A percentile compares a stretch with the other conserved stretches of the same genome.
phyloP scores from a whole-genome alignment of 768 basidiomycete genomes.

The Xerocomellus dryophilus region DNA sequence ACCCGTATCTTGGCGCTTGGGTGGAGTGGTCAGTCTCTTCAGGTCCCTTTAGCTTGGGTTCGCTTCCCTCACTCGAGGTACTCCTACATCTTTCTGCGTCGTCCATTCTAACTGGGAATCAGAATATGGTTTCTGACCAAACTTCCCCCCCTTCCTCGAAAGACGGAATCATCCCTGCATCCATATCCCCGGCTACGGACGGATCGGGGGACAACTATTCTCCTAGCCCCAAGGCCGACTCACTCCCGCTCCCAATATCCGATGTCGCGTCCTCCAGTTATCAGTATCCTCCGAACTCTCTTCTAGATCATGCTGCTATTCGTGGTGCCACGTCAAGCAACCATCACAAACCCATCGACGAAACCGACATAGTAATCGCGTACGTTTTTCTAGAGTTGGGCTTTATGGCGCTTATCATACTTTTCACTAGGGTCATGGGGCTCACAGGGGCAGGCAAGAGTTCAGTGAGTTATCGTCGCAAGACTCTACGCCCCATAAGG shows the following conservation, averaged over 20 bases:
- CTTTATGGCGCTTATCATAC: neutral
- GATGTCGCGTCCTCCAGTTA: neutral
- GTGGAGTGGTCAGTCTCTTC: neutral
- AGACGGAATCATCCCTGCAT: neutral
- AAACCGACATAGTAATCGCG: slow-evolving; percentile 18
- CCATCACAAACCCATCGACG: neutral
- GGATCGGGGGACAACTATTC: neutral
- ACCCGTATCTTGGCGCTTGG: neutral
- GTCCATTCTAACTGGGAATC: neutral
- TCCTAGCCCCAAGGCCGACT: neutral
- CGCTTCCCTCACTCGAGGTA: neutral
- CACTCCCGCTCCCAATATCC: neutral
- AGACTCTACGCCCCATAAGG: neutral
- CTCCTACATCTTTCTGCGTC: neutral
- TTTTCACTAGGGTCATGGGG: slow-evolving; percentile 16
- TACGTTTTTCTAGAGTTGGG: neutral
- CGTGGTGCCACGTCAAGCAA: neutral
- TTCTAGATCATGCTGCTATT: neutral
- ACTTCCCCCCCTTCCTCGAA: neutral
- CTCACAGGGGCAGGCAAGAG: slow-evolving; percentile 17
- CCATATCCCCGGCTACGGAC: neutral
- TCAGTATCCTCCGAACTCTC: neutral
- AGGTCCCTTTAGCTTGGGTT: neutral
- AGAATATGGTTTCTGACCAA: neutral
- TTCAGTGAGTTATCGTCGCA: slow-evolving; percentile 10